Evolutionary conservation across 345 rosid species (phyloP).

Genomic region (Pelargonium nanum): DNA sequence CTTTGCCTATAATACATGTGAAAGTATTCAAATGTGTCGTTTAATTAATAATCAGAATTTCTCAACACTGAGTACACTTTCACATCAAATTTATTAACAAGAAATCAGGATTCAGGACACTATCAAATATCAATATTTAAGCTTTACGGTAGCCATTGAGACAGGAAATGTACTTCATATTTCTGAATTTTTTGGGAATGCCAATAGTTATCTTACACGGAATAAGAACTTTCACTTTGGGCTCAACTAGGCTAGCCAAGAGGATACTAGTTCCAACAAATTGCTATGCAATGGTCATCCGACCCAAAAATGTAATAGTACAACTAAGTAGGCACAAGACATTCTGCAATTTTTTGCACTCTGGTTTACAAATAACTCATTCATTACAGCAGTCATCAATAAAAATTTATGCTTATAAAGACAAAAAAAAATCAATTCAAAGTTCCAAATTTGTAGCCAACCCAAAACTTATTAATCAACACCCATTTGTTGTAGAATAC

Average conservation of each 20-base stretch:
- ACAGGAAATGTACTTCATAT: background rate
- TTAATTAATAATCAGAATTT: background rate
- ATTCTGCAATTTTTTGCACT: background rate
- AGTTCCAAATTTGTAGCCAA: background rate
- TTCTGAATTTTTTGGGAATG: too few species aligned
- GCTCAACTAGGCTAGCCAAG: background rate
- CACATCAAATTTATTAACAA: background rate
- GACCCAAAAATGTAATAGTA: background rate
- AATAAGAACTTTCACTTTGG: background rate
- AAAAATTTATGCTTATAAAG: background rate
- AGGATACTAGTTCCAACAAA: background rate
- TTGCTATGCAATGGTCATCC: background rate
- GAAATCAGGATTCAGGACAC: too few species aligned
- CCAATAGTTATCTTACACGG: background rate
- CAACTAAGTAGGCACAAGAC: background rate
- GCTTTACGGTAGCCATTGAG: background rate
- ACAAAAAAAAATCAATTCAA: background rate
- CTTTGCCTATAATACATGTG: background rate
- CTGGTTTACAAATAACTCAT: background rate
- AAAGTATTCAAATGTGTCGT: background rate
- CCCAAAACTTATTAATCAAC: background rate
- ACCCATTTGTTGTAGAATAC: too few species aligned
- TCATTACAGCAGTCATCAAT: background rate
- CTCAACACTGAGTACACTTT: background rate
- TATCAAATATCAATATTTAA: too few species aligned